Evolutionary conservation across 2,329 filamentous ascomycete genomes (phyloP), one percentile per base, ranked within the genome.

Genomic region (Aspergillus novoparasiticus): DNA sequence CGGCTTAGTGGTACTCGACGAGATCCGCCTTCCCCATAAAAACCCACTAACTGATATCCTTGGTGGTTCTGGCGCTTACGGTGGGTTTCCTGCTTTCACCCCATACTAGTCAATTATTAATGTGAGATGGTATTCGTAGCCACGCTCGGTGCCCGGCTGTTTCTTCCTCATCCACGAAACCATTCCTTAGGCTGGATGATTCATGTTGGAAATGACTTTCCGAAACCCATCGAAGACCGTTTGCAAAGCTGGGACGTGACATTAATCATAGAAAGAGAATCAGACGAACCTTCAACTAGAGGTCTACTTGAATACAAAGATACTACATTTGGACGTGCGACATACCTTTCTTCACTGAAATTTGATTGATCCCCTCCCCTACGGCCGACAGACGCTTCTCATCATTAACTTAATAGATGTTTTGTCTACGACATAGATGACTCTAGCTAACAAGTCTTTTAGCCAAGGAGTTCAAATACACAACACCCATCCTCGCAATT

Each of bases 1-100:
- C 11, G 76, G 76, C 23, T 66, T 75, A 61, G 68, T 75, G 3
- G 75, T 78, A 6, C 69, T 78, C 4, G 77, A 78, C 59, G 75
- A 78, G 60, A 72, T 79, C 46, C 73, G 63, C 11, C 66, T 76
- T 36, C 71, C 73, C 9, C 57, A 64, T 46, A 66, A 64, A 8
- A 30, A 64, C 12, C 62, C 71, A 11, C 57, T 76, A 32, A 67
- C 60, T 5, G 64, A 78, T 64, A 62, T 73, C 4, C 57, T 75
- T 2, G 77, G 77, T 10, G 75, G 76, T 1, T 77, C 75, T 21
- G 76, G 75, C 21, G 63, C 71, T 6, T 78, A 74, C 36, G 70
- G 73, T 73, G 57, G 16, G 59, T 39, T 56, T 4, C 11, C 11
- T 48, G 6, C 3, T 28, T 19, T 26, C 11, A 26, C 19, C 36